Percentiles rank a stretch among this genome's conserved stretches.
These are phyloP conservation scores for Acidomyces sp. DNA, from an alignment of 495 filamentous ascomycete species.

Conservation along the genomic window DNA sequence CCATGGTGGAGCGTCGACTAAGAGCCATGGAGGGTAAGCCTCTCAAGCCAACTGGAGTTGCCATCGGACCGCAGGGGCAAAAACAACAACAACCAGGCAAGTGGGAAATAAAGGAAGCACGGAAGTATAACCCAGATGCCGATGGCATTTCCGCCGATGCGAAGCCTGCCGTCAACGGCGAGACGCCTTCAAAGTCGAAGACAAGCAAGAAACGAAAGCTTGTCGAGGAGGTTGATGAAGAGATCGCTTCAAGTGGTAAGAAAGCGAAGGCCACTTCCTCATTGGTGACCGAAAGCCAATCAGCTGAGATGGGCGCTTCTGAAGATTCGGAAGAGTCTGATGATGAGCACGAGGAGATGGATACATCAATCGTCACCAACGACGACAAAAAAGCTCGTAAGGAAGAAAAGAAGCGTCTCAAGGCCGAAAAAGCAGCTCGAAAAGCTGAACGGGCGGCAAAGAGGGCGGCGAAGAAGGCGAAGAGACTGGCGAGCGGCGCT, in stretches of 20 bases:
- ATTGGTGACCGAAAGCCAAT: constrained; percentile 10
- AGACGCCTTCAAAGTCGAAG: constrained; percentile 21
- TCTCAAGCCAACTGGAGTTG: constrained; percentile 58
- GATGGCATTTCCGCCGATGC: constrained; percentile 70
- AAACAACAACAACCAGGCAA: constrained; percentile 47
- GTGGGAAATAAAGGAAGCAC: constrained; percentile 85
- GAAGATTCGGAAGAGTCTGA: constrained; percentile 20
- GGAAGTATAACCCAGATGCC: constrained; percentile 90
- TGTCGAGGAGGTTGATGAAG: constrained; percentile 35
- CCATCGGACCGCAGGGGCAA: constrained; percentile 60
- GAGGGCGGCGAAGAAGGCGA: constrained; percentile 67
- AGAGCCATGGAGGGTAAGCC: constrained; percentile 83
- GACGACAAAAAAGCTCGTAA: constrained; percentile 24
- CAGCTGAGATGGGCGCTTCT: constrained; percentile 18
- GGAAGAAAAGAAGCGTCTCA: constrained; percentile 32
- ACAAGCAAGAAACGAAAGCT: constrained; percentile 22
- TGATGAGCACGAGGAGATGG: constrained; percentile 21
- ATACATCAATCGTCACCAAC: constrained; percentile 2
- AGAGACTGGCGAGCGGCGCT: constrained; percentile 51
- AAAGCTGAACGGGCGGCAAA: constrained; percentile 47
- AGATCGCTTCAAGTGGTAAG: constrained; percentile 19
- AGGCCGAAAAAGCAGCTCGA: constrained; percentile 33
- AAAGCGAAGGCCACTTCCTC: constrained; percentile 20
- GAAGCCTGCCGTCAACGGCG: constrained; percentile 37
- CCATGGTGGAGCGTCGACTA: constrained; percentile 74